phyloP scores from a whole-genome alignment of 192 early-diverging fungal species.

The Piromyces finnis region DNA sequence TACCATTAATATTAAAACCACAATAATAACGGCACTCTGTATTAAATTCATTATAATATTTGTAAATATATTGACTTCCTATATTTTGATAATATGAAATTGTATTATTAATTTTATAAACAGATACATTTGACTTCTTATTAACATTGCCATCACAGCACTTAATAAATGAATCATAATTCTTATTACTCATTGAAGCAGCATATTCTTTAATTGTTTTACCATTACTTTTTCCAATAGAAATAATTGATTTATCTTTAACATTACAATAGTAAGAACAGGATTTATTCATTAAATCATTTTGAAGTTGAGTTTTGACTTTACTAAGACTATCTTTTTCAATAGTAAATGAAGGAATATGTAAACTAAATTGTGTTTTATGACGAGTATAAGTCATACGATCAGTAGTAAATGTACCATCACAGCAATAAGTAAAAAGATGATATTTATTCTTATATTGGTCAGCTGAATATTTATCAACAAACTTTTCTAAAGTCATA shows the following conservation, averaged over 20 bases:
- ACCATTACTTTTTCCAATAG: background rate
- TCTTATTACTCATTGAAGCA: background rate
- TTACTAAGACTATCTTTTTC: background rate
- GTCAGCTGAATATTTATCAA: background rate
- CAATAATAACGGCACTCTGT: background rate
- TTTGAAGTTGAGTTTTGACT: background rate
- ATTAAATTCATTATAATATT: background rate
- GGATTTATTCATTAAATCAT: background rate
- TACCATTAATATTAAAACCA: background rate
- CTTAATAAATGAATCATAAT: background rate
- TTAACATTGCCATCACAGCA: background rate
- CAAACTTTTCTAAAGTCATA: background rate
- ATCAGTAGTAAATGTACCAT: background rate
- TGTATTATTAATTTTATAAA: background rate
- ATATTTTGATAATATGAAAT: background rate
- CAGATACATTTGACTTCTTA: background rate
- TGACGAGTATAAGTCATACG: background rate
- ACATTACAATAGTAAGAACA: background rate
- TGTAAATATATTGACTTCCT: background rate
- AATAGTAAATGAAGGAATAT: background rate
- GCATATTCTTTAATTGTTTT: background rate
- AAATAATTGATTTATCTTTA: background rate
- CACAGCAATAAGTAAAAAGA: background rate
- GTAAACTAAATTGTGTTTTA: background rate
- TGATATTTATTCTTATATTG: background rate